These are phyloP conservation scores for Kwoniella shandongensis DNA, from an alignment of 768 basidiomycete species.

Conservation along the genomic window DNA sequence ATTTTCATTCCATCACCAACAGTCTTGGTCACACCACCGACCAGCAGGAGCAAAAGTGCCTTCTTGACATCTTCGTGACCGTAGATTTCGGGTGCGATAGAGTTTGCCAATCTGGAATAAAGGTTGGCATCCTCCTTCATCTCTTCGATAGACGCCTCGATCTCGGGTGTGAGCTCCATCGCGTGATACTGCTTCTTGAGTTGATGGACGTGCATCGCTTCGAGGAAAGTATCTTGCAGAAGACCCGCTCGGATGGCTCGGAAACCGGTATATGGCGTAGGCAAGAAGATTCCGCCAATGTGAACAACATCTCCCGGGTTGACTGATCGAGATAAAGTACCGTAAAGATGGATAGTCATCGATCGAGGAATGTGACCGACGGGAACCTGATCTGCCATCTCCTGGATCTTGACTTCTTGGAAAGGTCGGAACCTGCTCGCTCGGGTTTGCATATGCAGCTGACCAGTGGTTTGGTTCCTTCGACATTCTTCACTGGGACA, in stretches of 20 bases:
- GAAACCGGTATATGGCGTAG: constrained; percentile 95
- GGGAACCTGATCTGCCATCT: constrained; percentile 99
- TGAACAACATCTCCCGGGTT: constrained; percentile 95
- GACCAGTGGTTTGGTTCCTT: constrained; percentile 81
- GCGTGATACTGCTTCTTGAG: constrained; percentile 96
- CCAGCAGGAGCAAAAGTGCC: constrained; percentile 82
- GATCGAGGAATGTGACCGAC: constrained; percentile 98
- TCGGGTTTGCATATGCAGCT: constrained; percentile 96
- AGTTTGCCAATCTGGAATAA: constrained; percentile 82
- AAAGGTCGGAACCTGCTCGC: constrained; percentile 96
- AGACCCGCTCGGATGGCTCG: constrained; percentile 95
- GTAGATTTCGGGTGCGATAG: constrained; percentile 98
- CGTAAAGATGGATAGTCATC: constrained; percentile 94
- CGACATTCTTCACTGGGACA: constrained; percentile 85
- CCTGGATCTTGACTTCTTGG: constrained; percentile 98
- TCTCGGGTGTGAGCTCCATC: constrained; percentile 87
- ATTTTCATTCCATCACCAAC: constrained; percentile 99
- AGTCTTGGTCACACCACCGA: constrained; percentile 92
- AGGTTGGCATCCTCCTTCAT: constrained; percentile 73
- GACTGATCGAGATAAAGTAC: constrained; percentile 82
- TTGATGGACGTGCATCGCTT: constrained; percentile 84
- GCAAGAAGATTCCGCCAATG: constrained; percentile 94
- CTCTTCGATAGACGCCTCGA: constrained; percentile 66
- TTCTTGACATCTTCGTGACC: constrained; percentile 98
- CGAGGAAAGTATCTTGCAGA: constrained; percentile 94